phyloP scores from a whole-genome alignment of 2,329 filamentous ascomycete species.

The Exophiala calicioides region DNA sequence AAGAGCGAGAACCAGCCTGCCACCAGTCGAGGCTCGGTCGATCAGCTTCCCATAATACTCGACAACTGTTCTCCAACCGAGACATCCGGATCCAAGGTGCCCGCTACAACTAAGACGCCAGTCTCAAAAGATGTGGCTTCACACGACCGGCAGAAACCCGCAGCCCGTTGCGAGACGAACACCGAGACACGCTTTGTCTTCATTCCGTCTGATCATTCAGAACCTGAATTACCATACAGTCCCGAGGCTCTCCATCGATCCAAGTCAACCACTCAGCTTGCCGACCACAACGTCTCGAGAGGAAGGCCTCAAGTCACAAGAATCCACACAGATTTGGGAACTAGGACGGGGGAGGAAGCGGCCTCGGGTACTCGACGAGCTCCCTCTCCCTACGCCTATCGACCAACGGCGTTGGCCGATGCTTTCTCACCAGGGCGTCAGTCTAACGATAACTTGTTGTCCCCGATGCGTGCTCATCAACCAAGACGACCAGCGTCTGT shows the following conservation, averaged over 20 bases:
- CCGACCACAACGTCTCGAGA: conserved; percentile 6
- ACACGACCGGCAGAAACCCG: conserved; percentile 2
- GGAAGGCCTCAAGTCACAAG: conserved; percentile 29
- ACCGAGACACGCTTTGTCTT: conserved; percentile 25
- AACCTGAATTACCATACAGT: not conserved
- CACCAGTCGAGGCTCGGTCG: conserved; percentile 42
- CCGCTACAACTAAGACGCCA: not conserved
- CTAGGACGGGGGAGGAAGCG: conserved; percentile 20
- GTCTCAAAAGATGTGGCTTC: conserved; percentile 6
- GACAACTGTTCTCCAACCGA: conserved; percentile 30
- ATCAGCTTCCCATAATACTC: conserved; percentile 48
- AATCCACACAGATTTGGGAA: conserved; percentile 28
- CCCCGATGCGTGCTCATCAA: conserved; percentile 21
- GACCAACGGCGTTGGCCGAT: not conserved
- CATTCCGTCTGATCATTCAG: conserved; percentile 13
- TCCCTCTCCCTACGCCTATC: conserved; percentile 30
- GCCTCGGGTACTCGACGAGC: conserved; percentile 20
- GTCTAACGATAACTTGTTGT: conserved; percentile 14
- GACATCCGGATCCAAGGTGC: not conserved
- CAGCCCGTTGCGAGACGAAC: conserved; percentile 6
- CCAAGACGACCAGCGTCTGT: conserved; percentile 17
- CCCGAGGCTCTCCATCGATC: conserved; percentile 19
- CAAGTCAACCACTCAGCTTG: conserved; percentile 23
- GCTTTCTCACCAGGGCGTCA: conserved; percentile 5
- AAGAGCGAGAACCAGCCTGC: conserved; percentile 32